phyloP scores from a whole-genome alignment of 495 filamentous ascomycete genomes.

The Apiosordaria backusii region DNA sequence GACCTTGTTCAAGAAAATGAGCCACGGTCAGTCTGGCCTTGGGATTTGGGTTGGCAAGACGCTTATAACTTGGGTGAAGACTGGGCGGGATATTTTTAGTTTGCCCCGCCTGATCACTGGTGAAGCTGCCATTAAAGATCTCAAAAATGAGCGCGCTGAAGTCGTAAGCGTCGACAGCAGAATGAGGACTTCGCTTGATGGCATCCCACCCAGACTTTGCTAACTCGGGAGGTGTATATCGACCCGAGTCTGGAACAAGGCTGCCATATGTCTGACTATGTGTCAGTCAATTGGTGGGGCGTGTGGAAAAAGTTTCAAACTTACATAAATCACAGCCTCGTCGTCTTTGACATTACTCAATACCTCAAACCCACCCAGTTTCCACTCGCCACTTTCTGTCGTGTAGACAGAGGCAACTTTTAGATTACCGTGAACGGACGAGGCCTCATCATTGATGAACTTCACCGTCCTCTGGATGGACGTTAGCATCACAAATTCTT shows the following conservation, averaged over 20 bases:
- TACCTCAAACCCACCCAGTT: conserved; percentile 87
- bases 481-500: conserved; percentile 18
- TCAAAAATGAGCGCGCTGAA: conserved; percentile 84
- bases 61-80: conserved; percentile 87
- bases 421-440: conserved; percentile 83
- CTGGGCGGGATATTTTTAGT: conserved; percentile 81
- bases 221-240: conserved; percentile 83
- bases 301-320: not conserved
- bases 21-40: conserved; percentile 79
- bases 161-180: conserved; percentile 80
- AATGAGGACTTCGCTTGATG: conserved; percentile 76
- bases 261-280: conserved; percentile 70
- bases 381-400: conserved; percentile 97
- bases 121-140: conserved; percentile 81
- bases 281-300: conserved; percentile 10
- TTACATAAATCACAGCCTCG: conserved; percentile 82
- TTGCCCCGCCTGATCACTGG: conserved; percentile 71
- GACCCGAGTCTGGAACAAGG: conserved; percentile 73
- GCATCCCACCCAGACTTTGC: conserved; percentile 82
- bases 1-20: conserved; percentile 87
- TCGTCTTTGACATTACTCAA: conserved; percentile 95
- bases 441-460: conserved; percentile 92
- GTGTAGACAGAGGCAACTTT: conserved; percentile 82
- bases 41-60: conserved; percentile 81
- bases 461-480: conserved; percentile 72